Percentiles rank a stretch among this genome's conserved stretches.
Conservation (phyloP, 2,329 filamentous ascomycete species). For the Tympanopsis confertula region DNA sequence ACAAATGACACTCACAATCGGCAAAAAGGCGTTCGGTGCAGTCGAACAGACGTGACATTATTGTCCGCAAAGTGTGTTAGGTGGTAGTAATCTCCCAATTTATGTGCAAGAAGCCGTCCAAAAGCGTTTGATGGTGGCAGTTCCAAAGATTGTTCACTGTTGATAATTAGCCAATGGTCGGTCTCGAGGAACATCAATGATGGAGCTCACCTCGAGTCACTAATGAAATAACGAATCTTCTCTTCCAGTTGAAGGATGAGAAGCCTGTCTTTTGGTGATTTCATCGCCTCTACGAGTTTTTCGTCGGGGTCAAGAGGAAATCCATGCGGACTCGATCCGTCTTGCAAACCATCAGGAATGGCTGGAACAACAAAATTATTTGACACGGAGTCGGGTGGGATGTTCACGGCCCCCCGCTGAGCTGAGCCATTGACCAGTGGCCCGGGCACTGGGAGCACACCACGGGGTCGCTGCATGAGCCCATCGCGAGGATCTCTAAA, state of each 20-base stretch:
- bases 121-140: conserved; percentile 55
- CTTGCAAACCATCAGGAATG: neutral
- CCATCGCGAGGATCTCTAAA: conserved; percentile 26
- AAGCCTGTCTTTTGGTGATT: conserved; percentile 48
- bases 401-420: neutral
- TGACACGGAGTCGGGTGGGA: neutral
- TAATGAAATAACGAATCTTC: conserved; percentile 51
- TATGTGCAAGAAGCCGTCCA: conserved; percentile 52
- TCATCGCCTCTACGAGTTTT: conserved; percentile 51
- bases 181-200: conserved; percentile 1
- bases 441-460: neutral
- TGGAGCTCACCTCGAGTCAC: conserved; percentile 36
- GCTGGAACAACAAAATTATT: neutral
- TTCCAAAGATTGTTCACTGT: conserved; percentile 43
- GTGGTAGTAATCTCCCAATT: conserved; percentile 55
- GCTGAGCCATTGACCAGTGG: neutral
- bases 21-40: conserved; percentile 45
- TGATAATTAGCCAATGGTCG: conserved; percentile 2
- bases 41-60: conserved; percentile 44
- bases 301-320: conserved; percentile 43
- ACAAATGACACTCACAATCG: conserved; percentile 32
- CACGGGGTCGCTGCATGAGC: neutral
- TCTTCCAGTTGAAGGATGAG: conserved; percentile 54
- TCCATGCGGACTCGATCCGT: no score
- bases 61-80: conserved; percentile 52